phyloP scores from a whole-genome alignment of 257 asterid genomes.

The Solanum medicagineum region DNA sequence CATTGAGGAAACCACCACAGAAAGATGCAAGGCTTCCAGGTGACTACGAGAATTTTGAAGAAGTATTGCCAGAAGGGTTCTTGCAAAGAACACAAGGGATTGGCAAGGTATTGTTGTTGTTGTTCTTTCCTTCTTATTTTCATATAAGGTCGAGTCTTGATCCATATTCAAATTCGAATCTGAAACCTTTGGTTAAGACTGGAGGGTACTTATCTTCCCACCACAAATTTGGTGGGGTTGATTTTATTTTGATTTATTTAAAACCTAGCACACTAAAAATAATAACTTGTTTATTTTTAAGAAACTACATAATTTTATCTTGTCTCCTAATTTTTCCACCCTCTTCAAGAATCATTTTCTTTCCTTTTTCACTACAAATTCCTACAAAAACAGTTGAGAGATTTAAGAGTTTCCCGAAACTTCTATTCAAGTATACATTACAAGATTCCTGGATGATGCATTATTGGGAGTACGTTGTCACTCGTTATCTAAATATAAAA shows the following conservation, averaged over 20 bases:
- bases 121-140: neutral
- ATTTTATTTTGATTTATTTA: neutral
- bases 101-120: slow-evolving; percentile 5
- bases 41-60: neutral
- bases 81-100: slow-evolving; percentile 4
- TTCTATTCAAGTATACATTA: neutral
- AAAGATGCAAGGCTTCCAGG: neutral
- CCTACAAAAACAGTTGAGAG: neutral
- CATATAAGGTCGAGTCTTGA: no score
- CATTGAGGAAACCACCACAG: slow-evolving; percentile 17
- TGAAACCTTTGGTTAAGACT: neutral
- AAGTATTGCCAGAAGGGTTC: slow-evolving; percentile 20
- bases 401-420: neutral
- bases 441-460: neutral
- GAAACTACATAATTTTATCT: neutral
- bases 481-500: neutral
- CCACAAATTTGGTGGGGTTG: neutral
- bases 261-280: neutral
- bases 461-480: neutral
- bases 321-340: neutral
- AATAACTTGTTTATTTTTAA: neutral
- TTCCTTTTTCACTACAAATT: neutral
- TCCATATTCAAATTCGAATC: neutral
- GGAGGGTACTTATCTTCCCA: neutral
- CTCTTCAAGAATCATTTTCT: neutral